These are phyloP conservation scores for Dovyalis caffra DNA, from an alignment of 345 rosid species.

Conservation along the genomic window DNA sequence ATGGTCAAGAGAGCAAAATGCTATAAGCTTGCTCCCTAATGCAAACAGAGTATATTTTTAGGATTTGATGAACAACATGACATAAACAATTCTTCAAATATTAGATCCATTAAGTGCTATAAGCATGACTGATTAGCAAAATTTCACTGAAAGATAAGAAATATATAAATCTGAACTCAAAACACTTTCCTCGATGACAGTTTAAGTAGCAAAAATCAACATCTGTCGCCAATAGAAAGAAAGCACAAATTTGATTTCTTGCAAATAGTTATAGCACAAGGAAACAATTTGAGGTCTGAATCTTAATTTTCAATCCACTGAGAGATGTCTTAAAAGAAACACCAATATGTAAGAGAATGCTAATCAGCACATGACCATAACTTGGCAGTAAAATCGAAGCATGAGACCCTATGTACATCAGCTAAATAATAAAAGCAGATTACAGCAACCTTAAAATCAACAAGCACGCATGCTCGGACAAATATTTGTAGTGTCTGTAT, in stretches of 20 bases:
- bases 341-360: neutral
- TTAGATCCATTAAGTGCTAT: neutral
- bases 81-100: neutral
- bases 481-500: neutral
- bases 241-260: neutral
- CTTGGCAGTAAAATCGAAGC: neutral
- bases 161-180: neutral
- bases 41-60: neutral
- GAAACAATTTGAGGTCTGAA: neutral
- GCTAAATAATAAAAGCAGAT: neutral
- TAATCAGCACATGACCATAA: neutral
- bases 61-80: neutral
- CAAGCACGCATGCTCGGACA: neutral
- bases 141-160: neutral
- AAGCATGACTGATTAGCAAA: neutral
- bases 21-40: neutral
- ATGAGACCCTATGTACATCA: neutral
- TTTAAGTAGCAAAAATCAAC: neutral
- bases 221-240: neutral
- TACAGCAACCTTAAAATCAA: neutral
- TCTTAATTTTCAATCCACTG: neutral
- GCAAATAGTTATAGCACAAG: neutral
- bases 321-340: neutral
- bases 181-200: neutral
- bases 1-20: neutral